Evolutionary conservation across 441 rosid species (phyloP).

Genomic region (Adansonia rubrostipa): DNA sequence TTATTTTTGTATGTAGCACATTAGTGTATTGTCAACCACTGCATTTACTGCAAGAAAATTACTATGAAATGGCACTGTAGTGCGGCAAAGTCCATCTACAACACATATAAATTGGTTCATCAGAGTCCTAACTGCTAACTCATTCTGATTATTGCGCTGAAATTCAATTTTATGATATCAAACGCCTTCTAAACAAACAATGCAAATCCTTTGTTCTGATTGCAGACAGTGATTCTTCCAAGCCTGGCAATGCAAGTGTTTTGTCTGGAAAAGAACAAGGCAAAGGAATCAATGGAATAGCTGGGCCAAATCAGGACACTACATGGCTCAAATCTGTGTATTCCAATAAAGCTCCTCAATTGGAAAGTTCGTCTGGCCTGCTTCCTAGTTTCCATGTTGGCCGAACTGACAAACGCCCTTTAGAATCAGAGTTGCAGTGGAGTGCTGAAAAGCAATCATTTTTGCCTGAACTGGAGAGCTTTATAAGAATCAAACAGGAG

Average conservation of each 20-base stretch:
- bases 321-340: slow-evolving; percentile 56
- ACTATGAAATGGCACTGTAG: not conserved
- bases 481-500: slow-evolving; percentile 82
- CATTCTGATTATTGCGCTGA: not conserved
- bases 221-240: slow-evolving; percentile 77
- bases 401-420: slow-evolving; percentile 48
- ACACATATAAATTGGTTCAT: not conserved
- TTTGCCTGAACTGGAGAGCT: slow-evolving; percentile 89
- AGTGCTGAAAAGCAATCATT: slow-evolving; percentile 57
- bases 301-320: slow-evolving; percentile 62
- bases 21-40: not conserved
- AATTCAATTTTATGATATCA: not conserved
- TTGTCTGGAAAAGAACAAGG: slow-evolving; percentile 54
- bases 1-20: no score
- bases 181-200: not conserved
- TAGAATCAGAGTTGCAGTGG: slow-evolving; percentile 53
- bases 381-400: no score
- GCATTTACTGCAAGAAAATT: not conserved
- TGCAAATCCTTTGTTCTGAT: slow-evolving; percentile 22
- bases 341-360: no score
- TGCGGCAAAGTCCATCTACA: not conserved
- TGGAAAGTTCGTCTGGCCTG: no score
- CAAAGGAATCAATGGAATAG: slow-evolving; percentile 50
- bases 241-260: slow-evolving; percentile 39
- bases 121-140: not conserved